A percentile compares a stretch with the other conserved stretches of the same genome.
phyloP scores from a whole-genome alignment of 257 asterid genomes.

The Solanum sitiens region DNA sequence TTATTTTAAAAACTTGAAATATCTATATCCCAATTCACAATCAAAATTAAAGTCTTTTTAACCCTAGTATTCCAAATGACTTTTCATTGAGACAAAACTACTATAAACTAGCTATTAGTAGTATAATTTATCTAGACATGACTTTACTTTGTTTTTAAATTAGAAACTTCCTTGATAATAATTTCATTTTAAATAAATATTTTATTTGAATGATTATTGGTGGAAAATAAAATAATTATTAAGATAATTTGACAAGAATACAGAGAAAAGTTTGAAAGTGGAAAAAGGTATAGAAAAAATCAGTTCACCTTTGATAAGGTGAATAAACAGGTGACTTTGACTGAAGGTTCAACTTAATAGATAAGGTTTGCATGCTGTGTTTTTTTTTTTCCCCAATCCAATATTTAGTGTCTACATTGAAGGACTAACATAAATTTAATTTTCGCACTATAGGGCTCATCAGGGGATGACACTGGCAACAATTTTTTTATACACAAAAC shows the following conservation, averaged over 20 bases:
- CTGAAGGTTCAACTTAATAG: background rate
- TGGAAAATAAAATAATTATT: background rate
- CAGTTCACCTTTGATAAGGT: background rate
- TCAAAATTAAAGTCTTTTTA: background rate
- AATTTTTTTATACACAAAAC: too few relatives aligned
- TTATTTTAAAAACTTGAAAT: too few relatives aligned
- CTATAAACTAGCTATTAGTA: background rate
- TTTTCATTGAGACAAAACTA: too few relatives aligned
- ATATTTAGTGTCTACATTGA: background rate
- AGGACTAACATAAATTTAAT: background rate
- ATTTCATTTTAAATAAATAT: background rate
- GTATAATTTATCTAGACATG: background rate
- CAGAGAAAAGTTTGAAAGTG: background rate
- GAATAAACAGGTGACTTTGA: background rate
- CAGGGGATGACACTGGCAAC: background rate
- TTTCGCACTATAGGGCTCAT: too few relatives aligned
- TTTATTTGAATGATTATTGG: background rate
- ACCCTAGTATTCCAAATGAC: background rate
- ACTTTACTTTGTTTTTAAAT: background rate
- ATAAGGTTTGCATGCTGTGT: background rate
- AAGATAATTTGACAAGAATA: background rate
- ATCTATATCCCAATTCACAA: background rate
- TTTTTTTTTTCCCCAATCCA: background rate
- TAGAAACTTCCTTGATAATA: background rate
- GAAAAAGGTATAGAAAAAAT: background rate